phyloP scores from a whole-genome alignment of 495 filamentous ascomycete species.

The Lindgomyces ingoldianus region DNA sequence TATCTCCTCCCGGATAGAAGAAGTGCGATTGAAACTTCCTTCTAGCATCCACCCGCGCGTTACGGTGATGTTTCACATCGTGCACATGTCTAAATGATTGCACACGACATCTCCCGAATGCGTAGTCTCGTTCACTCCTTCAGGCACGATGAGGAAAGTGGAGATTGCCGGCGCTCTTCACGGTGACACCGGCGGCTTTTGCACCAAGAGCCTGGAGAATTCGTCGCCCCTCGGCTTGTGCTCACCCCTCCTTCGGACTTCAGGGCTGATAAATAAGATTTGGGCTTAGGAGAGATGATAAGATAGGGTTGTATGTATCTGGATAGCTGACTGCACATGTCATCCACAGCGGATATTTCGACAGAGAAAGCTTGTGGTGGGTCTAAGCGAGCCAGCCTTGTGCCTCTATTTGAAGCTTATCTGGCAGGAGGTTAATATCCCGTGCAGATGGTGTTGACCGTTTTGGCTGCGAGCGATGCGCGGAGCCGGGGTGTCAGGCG shows the following conservation, averaged over 20 bases:
- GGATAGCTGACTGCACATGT: background rate
- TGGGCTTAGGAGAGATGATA: background rate
- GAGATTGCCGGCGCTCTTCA: background rate
- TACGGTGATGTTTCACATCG: too few species aligned
- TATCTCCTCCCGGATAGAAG: too few species aligned
- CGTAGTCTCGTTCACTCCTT: too few species aligned
- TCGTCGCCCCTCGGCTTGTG: background rate
- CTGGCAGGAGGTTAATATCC: constrained; percentile 17
- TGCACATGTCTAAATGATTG: too few species aligned
- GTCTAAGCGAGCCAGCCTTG: background rate
- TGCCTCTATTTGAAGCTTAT: constrained; percentile 23
- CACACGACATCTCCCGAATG: too few species aligned
- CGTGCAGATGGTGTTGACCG: constrained; percentile 5
- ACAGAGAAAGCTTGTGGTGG: background rate
- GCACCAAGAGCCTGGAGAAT: background rate
- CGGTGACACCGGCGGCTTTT: background rate
- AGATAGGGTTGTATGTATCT: too few species aligned
- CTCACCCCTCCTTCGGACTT: background rate
- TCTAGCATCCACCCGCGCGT: too few species aligned
- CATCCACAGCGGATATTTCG: background rate
- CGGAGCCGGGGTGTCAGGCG: constrained; percentile 7
- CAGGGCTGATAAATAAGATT: background rate
- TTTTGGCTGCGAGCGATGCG: background rate
- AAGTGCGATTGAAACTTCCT: too few species aligned
- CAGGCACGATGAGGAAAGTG: too few species aligned